Percentiles rank a stretch among this genome's conserved stretches.
Evolutionary conservation across 139 green algal species (phyloP).

Genomic region (Chlamydomonas incerta): DNA sequence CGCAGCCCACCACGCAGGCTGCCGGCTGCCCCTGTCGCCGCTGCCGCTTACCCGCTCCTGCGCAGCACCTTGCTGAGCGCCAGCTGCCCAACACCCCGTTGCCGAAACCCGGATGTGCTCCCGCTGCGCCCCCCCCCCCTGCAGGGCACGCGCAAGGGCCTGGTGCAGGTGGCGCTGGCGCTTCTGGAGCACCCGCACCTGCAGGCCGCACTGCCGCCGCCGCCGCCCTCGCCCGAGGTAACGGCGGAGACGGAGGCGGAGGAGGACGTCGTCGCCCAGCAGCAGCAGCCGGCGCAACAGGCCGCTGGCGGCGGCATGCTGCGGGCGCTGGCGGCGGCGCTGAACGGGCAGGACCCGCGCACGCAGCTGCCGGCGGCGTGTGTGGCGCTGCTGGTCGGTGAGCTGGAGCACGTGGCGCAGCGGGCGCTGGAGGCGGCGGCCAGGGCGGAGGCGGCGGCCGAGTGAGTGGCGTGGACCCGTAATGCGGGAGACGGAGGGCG

Average conservation of each 20-base stretch:
- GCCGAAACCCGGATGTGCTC: too few relatives aligned
- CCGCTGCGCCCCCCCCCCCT: too few relatives aligned
- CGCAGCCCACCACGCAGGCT: too few relatives aligned
- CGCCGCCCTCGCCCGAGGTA: neutral
- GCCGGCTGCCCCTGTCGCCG: too few relatives aligned
- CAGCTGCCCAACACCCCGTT: neutral
- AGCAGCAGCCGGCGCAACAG: neutral
- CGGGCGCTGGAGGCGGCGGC: neutral
- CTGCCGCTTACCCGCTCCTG: too few relatives aligned
- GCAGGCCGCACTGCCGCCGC: neutral
- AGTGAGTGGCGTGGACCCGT: neutral
- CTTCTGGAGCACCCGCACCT: constrained; percentile 8
- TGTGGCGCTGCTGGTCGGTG: neutral
- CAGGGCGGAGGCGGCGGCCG: neutral
- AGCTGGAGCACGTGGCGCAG: neutral
- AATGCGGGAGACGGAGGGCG: too few relatives aligned
- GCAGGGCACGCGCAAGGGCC: constrained; percentile 20
- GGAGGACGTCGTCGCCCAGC: neutral
- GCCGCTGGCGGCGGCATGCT: neutral
- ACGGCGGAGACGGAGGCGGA: neutral
- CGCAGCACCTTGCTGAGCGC: neutral
- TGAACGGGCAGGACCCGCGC: constrained; percentile 16
- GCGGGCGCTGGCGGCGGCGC: neutral
- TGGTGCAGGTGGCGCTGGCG: neutral
- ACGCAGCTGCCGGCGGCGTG: neutral